phyloP scores from a whole-genome alignment of 768 basidiomycete species.

The Sistotremastrum suecicum region DNA sequence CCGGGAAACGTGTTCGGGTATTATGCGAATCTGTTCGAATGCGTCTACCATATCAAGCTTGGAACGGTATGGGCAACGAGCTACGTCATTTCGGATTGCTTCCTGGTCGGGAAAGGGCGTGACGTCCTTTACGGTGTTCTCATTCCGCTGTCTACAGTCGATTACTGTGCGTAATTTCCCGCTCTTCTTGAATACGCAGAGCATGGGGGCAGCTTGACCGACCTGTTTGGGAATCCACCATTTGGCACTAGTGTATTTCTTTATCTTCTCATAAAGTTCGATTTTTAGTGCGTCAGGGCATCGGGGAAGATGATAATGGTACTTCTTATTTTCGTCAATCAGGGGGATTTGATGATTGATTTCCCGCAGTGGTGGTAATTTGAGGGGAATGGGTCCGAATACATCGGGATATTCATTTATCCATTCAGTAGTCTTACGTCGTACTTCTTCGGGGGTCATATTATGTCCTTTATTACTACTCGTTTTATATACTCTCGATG shows the following conservation, averaged over 20 bases:
- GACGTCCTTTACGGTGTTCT: constrained; percentile 25
- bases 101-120: constrained; percentile 30
- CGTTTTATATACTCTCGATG: too few relatives aligned
- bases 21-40: constrained; percentile 28
- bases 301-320: constrained; percentile 17
- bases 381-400: constrained; percentile 7
- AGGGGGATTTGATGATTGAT: constrained; percentile 30
- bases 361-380: constrained; percentile 22
- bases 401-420: constrained; percentile 13
- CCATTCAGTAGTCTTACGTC: constrained; percentile 10
- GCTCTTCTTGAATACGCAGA: constrained; percentile 19
- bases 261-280: constrained; percentile 19
- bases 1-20: constrained; percentile 15
- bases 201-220: constrained; percentile 19
- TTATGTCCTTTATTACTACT: too few relatives aligned
- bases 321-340: constrained; percentile 19
- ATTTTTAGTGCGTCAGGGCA: constrained; percentile 19
- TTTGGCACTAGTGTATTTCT: constrained; percentile 15
- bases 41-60: constrained; percentile 29
- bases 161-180: constrained; percentile 20
- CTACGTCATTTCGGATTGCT: constrained; percentile 21
- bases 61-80: constrained; percentile 17
- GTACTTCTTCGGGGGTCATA: not conserved
- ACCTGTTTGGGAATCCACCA: constrained; percentile 19
- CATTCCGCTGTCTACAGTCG: constrained; percentile 22